Conservation (phyloP, 129 eudicot genomes). For the Saussurea involucrata region DNA sequence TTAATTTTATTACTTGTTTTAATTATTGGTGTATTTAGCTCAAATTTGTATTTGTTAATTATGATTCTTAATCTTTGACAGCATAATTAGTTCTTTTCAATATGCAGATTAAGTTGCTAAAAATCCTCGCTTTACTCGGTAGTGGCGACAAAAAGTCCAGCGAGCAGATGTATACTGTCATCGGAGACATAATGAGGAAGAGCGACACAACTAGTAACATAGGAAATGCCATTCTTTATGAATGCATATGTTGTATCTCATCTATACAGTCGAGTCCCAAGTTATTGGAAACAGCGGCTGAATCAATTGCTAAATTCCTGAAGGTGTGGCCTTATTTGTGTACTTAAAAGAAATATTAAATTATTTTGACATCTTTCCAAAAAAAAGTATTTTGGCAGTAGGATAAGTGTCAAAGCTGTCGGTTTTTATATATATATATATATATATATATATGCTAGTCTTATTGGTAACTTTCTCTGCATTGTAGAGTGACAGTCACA, state of each 20-base stretch:
- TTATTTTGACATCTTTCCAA: not conserved
- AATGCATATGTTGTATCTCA: conserved; percentile 87
- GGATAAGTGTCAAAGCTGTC: not conserved
- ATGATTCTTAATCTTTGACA: not conserved
- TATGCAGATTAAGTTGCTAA: conserved; percentile 85
- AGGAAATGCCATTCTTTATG: conserved; percentile 95
- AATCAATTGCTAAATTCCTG: conserved; percentile 81
- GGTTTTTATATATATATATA: not conserved
- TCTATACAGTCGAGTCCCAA: conserved; percentile 77
- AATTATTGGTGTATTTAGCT: not conserved
- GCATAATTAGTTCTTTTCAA: conserved; percentile 5
- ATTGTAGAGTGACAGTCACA: conserved; percentile 92
- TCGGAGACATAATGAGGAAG: conserved; percentile 91
- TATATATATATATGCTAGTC: not conserved
- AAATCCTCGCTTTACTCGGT: conserved; percentile 78
- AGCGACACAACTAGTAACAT: conserved; percentile 82
- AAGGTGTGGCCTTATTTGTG: conserved; percentile 50
- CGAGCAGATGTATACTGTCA: conserved; percentile 92
- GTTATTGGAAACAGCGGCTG: conserved; percentile 92
- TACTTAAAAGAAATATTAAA: not conserved
- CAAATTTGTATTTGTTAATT: not conserved
- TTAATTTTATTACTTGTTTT: not conserved
- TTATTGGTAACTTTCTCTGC: not conserved
- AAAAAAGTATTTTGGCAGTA: not conserved
- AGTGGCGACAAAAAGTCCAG: conserved; percentile 91